A percentile compares a stretch with the other conserved stretches of the same genome.
Conservation (phyloP, 106 monocot species). For the Alisma plantagoaquatica region DNA sequence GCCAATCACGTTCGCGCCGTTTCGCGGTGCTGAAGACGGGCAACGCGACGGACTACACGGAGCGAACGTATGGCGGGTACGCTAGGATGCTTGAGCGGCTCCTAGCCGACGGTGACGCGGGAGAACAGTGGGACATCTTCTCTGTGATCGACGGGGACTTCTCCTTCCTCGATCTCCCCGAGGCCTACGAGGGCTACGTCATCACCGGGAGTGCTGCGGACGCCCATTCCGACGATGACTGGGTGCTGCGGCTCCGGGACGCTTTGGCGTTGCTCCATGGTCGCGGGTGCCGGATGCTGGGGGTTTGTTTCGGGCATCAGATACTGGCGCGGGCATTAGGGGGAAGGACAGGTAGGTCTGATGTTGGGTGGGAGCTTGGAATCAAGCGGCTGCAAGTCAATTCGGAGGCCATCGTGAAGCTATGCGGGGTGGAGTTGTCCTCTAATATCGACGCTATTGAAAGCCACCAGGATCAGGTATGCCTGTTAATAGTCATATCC, state of each 20-base stretch:
- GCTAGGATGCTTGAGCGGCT: slow-evolving; percentile 13
- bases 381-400: slow-evolving; percentile 16
- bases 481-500: no score
- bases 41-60: slow-evolving; percentile 15
- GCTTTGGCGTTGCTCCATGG: slow-evolving; percentile 5
- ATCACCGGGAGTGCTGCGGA: slow-evolving; percentile 23
- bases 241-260: slow-evolving; percentile 7
- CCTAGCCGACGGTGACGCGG: slow-evolving; percentile 2
- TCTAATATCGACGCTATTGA: slow-evolving; percentile 14
- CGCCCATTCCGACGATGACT: slow-evolving; percentile 11
- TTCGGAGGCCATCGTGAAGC: slow-evolving; percentile 3
- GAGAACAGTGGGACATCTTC: slow-evolving; percentile 19
- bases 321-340: slow-evolving; percentile 26
- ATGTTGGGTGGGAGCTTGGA: slow-evolving; percentile 30
- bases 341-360: slow-evolving; percentile 25
- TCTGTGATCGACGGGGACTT: slow-evolving; percentile 20
- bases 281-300: slow-evolving; percentile 13
- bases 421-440: slow-evolving; percentile 14
- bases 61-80: slow-evolving; percentile 16
- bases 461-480: slow-evolving; percentile 32
- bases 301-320: slow-evolving; percentile 35
- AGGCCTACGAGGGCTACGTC: slow-evolving; percentile 20
- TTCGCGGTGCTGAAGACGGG: slow-evolving; percentile 22
- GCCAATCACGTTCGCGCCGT: slow-evolving; percentile 1
- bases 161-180: slow-evolving; percentile 8